A percentile compares a stretch with the other conserved stretches of the same genome.
These are phyloP conservation scores for Apiospora saccharicola DNA, from an alignment of 2,329 filamentous ascomycete genomes.

Conservation along the genomic window DNA sequence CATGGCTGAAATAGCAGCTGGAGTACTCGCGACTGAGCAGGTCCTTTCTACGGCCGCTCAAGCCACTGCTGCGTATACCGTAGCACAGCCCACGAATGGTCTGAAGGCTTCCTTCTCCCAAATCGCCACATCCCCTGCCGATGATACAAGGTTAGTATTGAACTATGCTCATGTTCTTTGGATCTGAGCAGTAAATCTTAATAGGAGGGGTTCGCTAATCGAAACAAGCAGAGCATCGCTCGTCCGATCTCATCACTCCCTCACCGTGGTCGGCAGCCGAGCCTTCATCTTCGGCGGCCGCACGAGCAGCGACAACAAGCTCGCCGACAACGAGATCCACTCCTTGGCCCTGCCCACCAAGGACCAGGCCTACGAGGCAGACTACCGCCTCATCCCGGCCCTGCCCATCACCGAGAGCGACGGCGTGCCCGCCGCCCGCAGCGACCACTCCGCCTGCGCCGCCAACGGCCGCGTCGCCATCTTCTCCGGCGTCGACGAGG, in stretches of 20 bases:
- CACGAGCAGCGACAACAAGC: conserved; percentile 40
- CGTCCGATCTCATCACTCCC: conserved; percentile 56
- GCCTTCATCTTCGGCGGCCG: conserved; percentile 65
- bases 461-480: conserved; percentile 43
- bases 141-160: conserved; percentile 40
- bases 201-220: background rate
- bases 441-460: conserved; percentile 46
- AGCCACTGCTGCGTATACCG: conserved; percentile 49
- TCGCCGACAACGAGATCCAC: conserved; percentile 60
- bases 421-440: conserved; percentile 43
- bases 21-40: conserved; percentile 49
- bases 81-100: conserved; percentile 60
- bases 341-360: conserved; percentile 57
- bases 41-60: conserved; percentile 49
- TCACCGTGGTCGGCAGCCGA: conserved; percentile 60
- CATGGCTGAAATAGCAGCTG: conserved; percentile 50
- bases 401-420: conserved; percentile 38
- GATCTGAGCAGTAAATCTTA: background rate
- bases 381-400: conserved; percentile 45
- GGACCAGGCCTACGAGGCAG: conserved; percentile 41
- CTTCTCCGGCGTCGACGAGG: conserved; percentile 45
- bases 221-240: conserved; percentile 44
- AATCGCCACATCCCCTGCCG: conserved; percentile 47
- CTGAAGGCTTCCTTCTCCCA: conserved; percentile 58
- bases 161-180: background rate